A percentile compares a stretch with the other conserved stretches of the same genome.
Evolutionary conservation across 305 asterid genomes (phyloP).

Genomic region (Fraxinus albicans): DNA sequence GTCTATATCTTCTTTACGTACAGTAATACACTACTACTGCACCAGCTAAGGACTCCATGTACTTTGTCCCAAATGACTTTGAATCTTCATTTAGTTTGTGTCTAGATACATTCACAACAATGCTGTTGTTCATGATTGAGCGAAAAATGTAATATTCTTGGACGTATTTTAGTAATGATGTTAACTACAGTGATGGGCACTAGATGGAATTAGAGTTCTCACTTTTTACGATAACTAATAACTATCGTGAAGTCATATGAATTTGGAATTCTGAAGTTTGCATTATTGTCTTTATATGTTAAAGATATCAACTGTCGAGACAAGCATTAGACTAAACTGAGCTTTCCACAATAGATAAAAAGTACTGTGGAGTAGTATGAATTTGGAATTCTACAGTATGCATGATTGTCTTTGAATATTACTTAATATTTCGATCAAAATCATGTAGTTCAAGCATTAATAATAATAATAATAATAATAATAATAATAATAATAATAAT

Average conservation of each 20-base stretch:
- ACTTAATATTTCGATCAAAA: not conserved
- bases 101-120: constrained; percentile 39
- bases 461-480: not conserved
- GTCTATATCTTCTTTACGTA: constrained; percentile 15
- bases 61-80: constrained; percentile 3
- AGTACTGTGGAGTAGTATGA: not conserved
- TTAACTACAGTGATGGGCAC: not conserved
- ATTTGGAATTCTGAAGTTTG: not conserved
- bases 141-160: not conserved
- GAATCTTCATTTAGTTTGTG: constrained; percentile 31
- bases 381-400: not conserved
- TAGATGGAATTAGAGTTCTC: not conserved
- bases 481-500: not conserved
- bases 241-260: not conserved
- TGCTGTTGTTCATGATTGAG: constrained; percentile 4
- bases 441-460: not conserved
- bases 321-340: not conserved
- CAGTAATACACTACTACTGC: not conserved
- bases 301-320: not conserved
- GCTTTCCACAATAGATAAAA: not conserved
- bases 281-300: not conserved
- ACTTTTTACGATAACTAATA: not conserved
- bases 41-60: constrained; percentile 3
- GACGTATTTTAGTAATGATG: not conserved
- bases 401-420: not conserved